phyloP scores from a whole-genome alignment of 2,329 filamentous ascomycete species.

The Alternaria burnsii region DNA sequence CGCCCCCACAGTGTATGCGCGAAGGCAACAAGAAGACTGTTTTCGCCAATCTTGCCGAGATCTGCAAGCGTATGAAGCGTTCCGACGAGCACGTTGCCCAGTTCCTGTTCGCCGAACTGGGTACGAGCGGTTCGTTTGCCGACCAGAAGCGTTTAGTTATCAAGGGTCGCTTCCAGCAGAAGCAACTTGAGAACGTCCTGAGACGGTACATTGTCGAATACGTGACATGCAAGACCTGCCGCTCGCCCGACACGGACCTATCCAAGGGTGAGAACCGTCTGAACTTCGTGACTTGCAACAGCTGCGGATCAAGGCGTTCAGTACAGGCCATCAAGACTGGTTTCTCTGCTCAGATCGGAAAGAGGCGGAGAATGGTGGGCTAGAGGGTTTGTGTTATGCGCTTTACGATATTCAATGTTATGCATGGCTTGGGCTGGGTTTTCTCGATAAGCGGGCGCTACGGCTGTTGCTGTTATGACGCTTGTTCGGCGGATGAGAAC shows the following conservation, averaged over 20 bases:
- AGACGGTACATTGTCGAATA: slow-evolving; percentile 98
- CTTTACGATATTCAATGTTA: slow-evolving; percentile 34
- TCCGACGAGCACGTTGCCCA: slow-evolving; percentile 97
- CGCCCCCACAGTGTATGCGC: slow-evolving; percentile 95
- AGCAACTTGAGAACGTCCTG: slow-evolving; percentile 97
- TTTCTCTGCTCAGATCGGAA: slow-evolving; percentile 99
- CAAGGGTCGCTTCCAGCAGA: slow-evolving; percentile 99
- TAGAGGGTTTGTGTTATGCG: slow-evolving; percentile 58
- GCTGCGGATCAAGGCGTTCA: slow-evolving; percentile 72
- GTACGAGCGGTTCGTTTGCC: slow-evolving; percentile 87
- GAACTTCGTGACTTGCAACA: slow-evolving; percentile 98
- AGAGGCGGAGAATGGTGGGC: slow-evolving; percentile 93
- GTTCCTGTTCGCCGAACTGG: slow-evolving; percentile 97
- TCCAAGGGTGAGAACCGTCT: slow-evolving; percentile 99
- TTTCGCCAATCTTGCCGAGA: slow-evolving; percentile 98
- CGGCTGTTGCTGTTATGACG: slow-evolving; percentile 19
- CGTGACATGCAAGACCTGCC: slow-evolving; percentile 97
- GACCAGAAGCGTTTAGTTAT: slow-evolving; percentile 96
- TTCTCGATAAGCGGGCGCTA: slow-evolving; percentile 29
- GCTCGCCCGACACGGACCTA: slow-evolving; percentile 64
- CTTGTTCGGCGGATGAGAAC: slow-evolving; percentile 8
- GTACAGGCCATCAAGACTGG: slow-evolving; percentile 99
- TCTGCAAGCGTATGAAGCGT: slow-evolving; percentile 99
- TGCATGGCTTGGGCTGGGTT: slow-evolving; percentile 33
- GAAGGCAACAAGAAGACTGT: slow-evolving; percentile 99